A percentile compares a stretch with the other conserved stretches of the same genome.
Conservation (phyloP, 2,329 filamentous ascomycete species). For the Ophiostoma quercus region DNA sequence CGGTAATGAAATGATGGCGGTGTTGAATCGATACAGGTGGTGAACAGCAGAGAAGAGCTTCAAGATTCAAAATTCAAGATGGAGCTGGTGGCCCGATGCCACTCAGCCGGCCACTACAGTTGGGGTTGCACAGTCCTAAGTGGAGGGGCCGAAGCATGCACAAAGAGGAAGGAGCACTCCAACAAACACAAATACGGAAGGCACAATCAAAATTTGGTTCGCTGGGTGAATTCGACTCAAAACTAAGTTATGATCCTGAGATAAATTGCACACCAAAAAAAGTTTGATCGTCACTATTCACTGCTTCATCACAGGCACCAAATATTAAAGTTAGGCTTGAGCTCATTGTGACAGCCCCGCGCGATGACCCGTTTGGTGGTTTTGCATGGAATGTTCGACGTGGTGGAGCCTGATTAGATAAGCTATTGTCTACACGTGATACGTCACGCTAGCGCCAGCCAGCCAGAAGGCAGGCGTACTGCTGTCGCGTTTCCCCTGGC, state of each 20-base stretch:
- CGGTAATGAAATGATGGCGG: too few species aligned
- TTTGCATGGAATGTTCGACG: background rate
- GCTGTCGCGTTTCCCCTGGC: slow-evolving; percentile 45
- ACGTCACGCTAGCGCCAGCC: background rate
- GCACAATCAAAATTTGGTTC: background rate
- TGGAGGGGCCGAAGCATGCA: slow-evolving; percentile 3
- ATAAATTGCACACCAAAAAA: background rate
- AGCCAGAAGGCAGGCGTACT: slow-evolving; percentile 24
- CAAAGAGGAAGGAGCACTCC: background rate
- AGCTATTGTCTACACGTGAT: background rate
- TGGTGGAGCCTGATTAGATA: slow-evolving; percentile 12
- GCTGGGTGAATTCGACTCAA: too few species aligned
- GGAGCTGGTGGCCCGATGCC: background rate
- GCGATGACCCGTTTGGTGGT: background rate
- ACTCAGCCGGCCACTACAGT: background rate
- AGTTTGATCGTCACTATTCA: background rate
- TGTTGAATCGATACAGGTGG: background rate
- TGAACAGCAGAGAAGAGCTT: background rate
- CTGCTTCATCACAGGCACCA: background rate
- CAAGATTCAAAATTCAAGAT: background rate
- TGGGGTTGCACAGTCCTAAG: background rate
- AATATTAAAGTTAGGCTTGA: background rate
- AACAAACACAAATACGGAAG: background rate
- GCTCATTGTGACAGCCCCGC: background rate
- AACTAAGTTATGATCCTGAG: too few species aligned